phyloP scores from a whole-genome alignment of 805 yeast species.

The Ogataea pignaliae region DNA sequence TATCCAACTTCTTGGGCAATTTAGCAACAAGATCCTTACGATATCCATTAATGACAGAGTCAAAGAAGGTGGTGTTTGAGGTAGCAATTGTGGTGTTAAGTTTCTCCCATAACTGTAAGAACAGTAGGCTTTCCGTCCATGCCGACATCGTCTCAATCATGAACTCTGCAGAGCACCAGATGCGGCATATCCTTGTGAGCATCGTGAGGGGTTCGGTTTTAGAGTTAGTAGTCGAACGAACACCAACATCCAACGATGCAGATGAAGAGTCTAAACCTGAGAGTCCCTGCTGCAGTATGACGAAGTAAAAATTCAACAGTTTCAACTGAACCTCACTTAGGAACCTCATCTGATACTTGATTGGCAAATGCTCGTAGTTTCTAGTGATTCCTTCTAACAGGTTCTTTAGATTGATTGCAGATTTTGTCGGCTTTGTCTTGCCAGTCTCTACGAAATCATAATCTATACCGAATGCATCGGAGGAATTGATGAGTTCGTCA shows the following conservation, averaged over 20 bases:
- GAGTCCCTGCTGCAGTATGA: constrained; percentile 36
- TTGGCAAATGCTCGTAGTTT: constrained; percentile 48
- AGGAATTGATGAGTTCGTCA: constrained; percentile 43
- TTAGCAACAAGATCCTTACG: constrained; percentile 25
- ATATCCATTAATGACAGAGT: constrained; percentile 38
- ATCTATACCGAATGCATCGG: constrained; percentile 55
- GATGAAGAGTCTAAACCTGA: constrained; percentile 35
- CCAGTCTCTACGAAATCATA: constrained; percentile 43
- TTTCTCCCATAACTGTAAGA: constrained; percentile 38
- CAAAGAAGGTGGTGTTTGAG: constrained; percentile 36
- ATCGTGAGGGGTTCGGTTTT: constrained; percentile 12
- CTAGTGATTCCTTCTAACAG: constrained; percentile 53
- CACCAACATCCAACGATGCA: constrained; percentile 19
- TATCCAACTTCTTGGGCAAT: constrained; percentile 26
- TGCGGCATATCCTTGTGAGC: constrained; percentile 38
- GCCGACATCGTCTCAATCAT: constrained; percentile 34
- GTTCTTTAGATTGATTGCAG: constrained; percentile 54
- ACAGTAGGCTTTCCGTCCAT: constrained; percentile 41
- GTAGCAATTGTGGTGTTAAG: constrained; percentile 18
- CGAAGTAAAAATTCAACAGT: constrained; percentile 49
- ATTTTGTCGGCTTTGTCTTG: constrained; percentile 55
- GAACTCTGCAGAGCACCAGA: constrained; percentile 34
- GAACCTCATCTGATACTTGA: constrained; percentile 51
- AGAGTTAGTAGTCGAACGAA: too few species aligned
- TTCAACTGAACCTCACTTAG: constrained; percentile 55